Percentiles rank a stretch among this genome's conserved stretches.
Conservation (phyloP, 1,284 basidiomycete genomes). For the Termitomyces sp. region DNA sequence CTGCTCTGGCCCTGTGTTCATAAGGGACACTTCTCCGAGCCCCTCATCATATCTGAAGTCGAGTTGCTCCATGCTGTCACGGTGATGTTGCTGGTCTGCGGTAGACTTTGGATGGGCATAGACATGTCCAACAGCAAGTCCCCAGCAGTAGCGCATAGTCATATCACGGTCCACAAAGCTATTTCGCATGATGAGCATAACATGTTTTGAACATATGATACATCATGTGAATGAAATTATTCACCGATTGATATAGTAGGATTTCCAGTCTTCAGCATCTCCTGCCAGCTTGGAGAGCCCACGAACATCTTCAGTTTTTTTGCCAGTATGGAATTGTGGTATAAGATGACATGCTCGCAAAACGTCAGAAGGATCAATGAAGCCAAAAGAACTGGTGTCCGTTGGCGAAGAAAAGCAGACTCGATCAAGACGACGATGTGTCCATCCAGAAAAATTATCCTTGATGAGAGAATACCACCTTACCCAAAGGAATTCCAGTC, state of each 20-base stretch:
- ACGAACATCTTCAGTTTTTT: neutral
- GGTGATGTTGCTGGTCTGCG: no score
- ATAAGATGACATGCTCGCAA: slow-evolving; percentile 8
- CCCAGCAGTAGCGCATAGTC: slow-evolving; percentile 1
- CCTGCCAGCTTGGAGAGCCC: slow-evolving; percentile 1
- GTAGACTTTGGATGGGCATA: neutral
- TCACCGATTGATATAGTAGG: slow-evolving; percentile 14
- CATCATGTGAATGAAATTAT: neutral
- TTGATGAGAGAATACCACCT: slow-evolving; percentile 4
- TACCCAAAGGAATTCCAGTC: slow-evolving; percentile 14
- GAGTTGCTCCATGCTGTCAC: no score
- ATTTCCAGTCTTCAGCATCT: slow-evolving; percentile 8
- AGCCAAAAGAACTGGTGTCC: slow-evolving; percentile 3
- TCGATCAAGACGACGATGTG: neutral
- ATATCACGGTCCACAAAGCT: slow-evolving; percentile 14
- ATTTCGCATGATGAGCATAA: neutral
- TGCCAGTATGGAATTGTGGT: slow-evolving; percentile 2
- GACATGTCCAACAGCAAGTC: slow-evolving; percentile 10
- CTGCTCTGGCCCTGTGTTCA: no score
- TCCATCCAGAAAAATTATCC: neutral
- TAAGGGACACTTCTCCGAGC: no score
- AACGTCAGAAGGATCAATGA: slow-evolving; percentile 7
- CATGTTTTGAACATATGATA: neutral
- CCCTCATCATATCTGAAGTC: no score
- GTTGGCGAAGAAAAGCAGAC: neutral